Base-by-base conservation (phyloP, 208 protist species). In the Trypanosoma theileri region DNA sequence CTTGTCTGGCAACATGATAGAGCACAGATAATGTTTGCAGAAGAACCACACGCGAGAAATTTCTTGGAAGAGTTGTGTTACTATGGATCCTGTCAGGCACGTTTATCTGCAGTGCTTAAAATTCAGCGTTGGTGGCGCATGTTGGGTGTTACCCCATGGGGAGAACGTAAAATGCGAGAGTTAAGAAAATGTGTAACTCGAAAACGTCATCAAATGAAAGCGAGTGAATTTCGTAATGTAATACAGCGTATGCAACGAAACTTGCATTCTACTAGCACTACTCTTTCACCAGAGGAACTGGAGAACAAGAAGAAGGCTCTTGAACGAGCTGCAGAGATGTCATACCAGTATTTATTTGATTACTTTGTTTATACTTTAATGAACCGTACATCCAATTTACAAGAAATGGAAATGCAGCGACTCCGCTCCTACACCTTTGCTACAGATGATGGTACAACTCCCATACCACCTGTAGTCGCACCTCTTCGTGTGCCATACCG, bases 61-160 rank as follows among this genome's bases (percentile, higher is more conserved):
- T 13, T 9, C 12, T 48, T 89, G 8, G 22, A 51, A 19, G 42
- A 42, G 14, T 57, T 74, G 16, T 58, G 50, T 21, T 6, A 19
- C 12, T 81, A 75, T 24, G 85, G 77, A 0, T 45, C 55, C 16
- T 89, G 78, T 17, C 77, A 81, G 24, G 46, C 51, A 13, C 80
- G 81, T 16, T 70, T 94, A 63, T 57, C 13, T 0, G 80, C 77
- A 4, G 9, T 88, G 12, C 17, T 94, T 41, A 67, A 57, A 28
- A 71, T 94, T 22, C 88, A 94, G 73, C 70, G 78, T 16, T 94
- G 88, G 85, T 91, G 85, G 85, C 85, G 85, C 28, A 69, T 88
- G 71, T 66, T 81, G n/a, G 21, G 28, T 16, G 51, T 24, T 13
- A 42, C 12, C 16, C 11, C 52, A 35, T 70, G 71, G 69, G 22